Percentiles rank a stretch among this genome's conserved stretches.
Conservation (phyloP, 2,329 filamentous ascomycete species). For the Fusarium staphyleae region DNA sequence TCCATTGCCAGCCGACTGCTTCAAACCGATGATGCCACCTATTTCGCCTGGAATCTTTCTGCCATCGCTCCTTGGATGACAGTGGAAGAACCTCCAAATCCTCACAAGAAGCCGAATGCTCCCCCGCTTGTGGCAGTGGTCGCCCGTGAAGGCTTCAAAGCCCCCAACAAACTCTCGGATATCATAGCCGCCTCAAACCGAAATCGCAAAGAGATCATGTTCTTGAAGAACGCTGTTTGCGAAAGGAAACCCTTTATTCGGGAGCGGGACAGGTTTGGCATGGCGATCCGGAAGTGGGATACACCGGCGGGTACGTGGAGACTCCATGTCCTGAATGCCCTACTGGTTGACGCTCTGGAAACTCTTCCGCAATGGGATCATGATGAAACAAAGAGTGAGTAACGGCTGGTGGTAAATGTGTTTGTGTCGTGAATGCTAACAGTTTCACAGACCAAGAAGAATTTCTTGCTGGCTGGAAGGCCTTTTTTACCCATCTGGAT, state of each 20-base stretch:
- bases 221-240: conserved; percentile 63
- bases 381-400: conserved; percentile 49
- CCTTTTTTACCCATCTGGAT: conserved; percentile 62
- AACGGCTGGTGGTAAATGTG: background rate
- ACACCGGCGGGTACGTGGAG: conserved; percentile 69
- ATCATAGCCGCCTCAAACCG: conserved; percentile 70
- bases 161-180: conserved; percentile 76
- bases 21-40: conserved; percentile 68
- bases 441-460: conserved; percentile 50
- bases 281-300: conserved; percentile 78
- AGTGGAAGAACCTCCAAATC: conserved; percentile 51
- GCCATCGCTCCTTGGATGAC: conserved; percentile 77
- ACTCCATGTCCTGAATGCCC: conserved; percentile 71
- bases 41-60: conserved; percentile 78
- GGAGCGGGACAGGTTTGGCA: conserved; percentile 71
- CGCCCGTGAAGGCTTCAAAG: conserved; percentile 79
- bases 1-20: conserved; percentile 64
- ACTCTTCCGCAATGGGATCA: conserved; percentile 45
- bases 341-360: conserved; percentile 68
- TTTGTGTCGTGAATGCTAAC: conserved; percentile 5
- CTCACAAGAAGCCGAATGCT: conserved; percentile 57
- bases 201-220: conserved; percentile 69
- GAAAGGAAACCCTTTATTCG: conserved; percentile 53
- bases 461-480: conserved; percentile 60
- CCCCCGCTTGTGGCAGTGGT: conserved; percentile 60